phyloP scores from a whole-genome alignment of 306 rosid genomes.

The Boehmeria nivea region DNA sequence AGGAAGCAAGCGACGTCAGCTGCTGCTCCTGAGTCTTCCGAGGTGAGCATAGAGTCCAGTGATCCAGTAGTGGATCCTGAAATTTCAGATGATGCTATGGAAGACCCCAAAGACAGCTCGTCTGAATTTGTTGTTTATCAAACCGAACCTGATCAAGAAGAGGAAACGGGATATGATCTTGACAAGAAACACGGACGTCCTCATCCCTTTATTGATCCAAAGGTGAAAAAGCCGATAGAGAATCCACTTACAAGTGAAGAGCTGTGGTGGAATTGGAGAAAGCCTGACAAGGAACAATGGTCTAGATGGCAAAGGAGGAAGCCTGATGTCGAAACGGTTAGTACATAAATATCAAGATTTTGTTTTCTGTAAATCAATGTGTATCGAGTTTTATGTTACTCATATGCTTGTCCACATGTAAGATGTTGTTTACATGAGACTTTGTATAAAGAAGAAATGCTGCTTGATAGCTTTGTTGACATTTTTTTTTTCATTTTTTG shows the following conservation, averaged over 20 bases:
- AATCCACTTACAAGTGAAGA: conserved; percentile 65
- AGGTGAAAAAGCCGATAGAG: conserved; percentile 59
- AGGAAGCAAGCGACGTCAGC: conserved; percentile 51
- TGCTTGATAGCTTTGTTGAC: too few relatives aligned
- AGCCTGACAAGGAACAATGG: conserved; percentile 88
- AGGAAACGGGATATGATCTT: conserved; percentile 54
- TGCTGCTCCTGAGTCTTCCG: conserved; percentile 31
- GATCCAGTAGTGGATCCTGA: conserved; percentile 38
- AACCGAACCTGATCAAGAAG: conserved; percentile 56
- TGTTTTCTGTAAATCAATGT: too few relatives aligned
- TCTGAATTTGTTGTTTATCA: conserved; percentile 82
- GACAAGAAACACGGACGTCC: conserved; percentile 76
- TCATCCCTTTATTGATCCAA: conserved; percentile 79
- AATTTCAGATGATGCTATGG: conserved; percentile 40
- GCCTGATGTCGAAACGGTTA: conserved; percentile 89
- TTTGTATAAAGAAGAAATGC: not conserved
- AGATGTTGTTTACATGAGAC: conserved; percentile 9
- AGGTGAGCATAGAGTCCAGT: conserved; percentile 28
- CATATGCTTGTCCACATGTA: not conserved
- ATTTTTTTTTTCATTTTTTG: not conserved
- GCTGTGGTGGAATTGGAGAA: conserved; percentile 96
- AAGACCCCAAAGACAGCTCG: conserved; percentile 46
- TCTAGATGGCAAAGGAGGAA: conserved; percentile 98
- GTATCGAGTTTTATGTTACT: too few relatives aligned
- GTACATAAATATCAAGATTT: conserved; percentile 23